Evolutionary conservation across 176 grass and related monocot species (phyloP), one percentile per base, ranked within the genome.

Genomic region (Oryza australiensis): DNA sequence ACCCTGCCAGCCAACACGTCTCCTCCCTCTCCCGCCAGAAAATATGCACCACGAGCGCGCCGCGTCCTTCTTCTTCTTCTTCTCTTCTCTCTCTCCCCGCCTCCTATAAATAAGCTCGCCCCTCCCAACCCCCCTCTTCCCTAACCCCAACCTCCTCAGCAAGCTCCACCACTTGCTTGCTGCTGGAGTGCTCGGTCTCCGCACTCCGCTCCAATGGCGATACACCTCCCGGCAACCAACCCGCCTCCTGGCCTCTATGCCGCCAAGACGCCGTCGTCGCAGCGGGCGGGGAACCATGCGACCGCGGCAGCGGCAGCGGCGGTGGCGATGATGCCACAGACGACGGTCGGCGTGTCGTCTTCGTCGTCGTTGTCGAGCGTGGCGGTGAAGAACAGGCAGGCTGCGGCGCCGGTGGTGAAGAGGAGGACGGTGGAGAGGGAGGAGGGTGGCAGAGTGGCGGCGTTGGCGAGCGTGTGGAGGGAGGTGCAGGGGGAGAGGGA

Each of bases 401-500:
- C 37, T 7, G 49, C 49, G 49, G 6, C 51, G 18, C 4, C 5
- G 4, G 4, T 18, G 14, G 46, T 18, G 14, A 78, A 13, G 53
- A 72, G 34, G 38, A 72, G 55, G n/a, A 27, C 5, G 22, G 23
- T 5, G 48, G 5, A 0, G 65, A 29, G 2, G 13, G 64, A 55
- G 64, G 68, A n/a, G 33, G 13, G 22, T 1, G 32, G 45, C 9
- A 42, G 41, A 48, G 29, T 57, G 53, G 26, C 51, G 84, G 46
- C 72, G 7, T 23, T 94, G 65, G 73, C 87, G 23, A 66, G 73
- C 70, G 79, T 84, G 87, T 97, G 94, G 91, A 66, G 87, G 62
- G 80, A 94, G 85, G 73, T 94, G 30, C 94, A 97, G 78, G 94
- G 94, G 22, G 66, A 69, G 4, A 15, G 66, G 2, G 83, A 97